Conservation (phyloP, 2,329 filamentous ascomycete genomes). For the Ascochyta fabae region DNA sequence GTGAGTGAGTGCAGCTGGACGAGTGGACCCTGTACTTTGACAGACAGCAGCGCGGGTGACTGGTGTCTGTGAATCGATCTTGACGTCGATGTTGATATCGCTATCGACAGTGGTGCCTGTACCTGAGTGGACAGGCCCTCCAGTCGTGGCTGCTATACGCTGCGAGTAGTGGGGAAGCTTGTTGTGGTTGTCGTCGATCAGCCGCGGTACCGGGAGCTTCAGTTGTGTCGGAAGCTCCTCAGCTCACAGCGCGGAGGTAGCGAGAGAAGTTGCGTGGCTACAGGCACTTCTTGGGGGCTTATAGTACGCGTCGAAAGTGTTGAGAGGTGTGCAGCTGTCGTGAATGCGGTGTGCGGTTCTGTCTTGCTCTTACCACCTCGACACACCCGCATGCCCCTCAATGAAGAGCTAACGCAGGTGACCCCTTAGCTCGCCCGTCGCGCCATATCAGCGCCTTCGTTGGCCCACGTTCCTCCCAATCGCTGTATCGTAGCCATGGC, state of each 20-base stretch:
- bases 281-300: slow-evolving; percentile 5
- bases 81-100: too few species aligned
- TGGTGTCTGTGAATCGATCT: background rate
- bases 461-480: slow-evolving; percentile 4
- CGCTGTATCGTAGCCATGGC: background rate
- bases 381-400: slow-evolving; percentile 20
- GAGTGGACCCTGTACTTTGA: slow-evolving; percentile 26
- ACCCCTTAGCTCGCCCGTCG: slow-evolving; percentile 2
- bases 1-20: slow-evolving; percentile 24
- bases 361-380: slow-evolving; percentile 13
- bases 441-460: slow-evolving; percentile 6
- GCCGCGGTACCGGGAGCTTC: slow-evolving; percentile 26
- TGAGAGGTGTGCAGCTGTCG: slow-evolving; percentile 22
- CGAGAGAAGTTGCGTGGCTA: background rate
- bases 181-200: slow-evolving; percentile 17
- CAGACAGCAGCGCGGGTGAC: slow-evolving; percentile 12
- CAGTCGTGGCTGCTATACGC: slow-evolving; percentile 4
- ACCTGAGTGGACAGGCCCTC: slow-evolving; percentile 4
- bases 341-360: slow-evolving; percentile 12
- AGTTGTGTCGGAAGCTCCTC: slow-evolving; percentile 25
- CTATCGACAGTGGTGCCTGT: slow-evolving; percentile 21
- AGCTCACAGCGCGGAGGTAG: slow-evolving; percentile 23
- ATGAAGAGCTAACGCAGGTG: slow-evolving; percentile 26
- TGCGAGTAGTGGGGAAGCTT: slow-evolving; percentile 21
- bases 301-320: slow-evolving; percentile 20